These are phyloP conservation scores for Sedum album DNA, from an alignment of 164 flowering plant species.

Conservation along the genomic window DNA sequence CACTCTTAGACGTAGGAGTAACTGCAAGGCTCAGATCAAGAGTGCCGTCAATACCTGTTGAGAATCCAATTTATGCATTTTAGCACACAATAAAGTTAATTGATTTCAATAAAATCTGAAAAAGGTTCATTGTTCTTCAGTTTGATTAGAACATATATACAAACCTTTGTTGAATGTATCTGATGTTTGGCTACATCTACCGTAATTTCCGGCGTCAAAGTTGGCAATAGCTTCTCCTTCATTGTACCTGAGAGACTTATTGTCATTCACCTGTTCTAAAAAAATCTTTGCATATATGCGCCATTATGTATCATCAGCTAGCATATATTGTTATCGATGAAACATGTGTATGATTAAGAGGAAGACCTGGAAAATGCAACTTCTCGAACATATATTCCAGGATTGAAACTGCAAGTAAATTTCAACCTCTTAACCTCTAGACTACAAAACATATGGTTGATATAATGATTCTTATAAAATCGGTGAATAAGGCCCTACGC, in stretches of 20 bases:
- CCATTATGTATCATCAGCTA: too few relatives aligned
- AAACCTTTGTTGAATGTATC: neutral
- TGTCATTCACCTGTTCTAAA: neutral
- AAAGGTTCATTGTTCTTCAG: too few relatives aligned
- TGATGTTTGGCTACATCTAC: neutral
- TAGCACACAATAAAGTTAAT: neutral
- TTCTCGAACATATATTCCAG: too few relatives aligned
- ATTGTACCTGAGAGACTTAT: neutral
- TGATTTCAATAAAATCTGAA: too few relatives aligned
- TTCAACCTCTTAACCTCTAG: too few relatives aligned
- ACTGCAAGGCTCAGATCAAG: neutral
- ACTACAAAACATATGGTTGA: too few relatives aligned
- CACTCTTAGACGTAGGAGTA: neutral
- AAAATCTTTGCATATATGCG: neutral
- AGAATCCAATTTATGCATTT: neutral
- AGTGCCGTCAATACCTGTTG: neutral
- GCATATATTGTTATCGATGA: too few relatives aligned
- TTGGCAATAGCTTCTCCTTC: conserved; percentile 1
- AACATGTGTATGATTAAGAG: too few relatives aligned
- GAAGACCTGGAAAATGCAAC: too few relatives aligned
- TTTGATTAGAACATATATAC: neutral
- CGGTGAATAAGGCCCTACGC: too few relatives aligned
- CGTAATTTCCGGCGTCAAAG: neutral
- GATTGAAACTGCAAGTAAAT: too few relatives aligned
- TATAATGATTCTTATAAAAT: too few relatives aligned